Evolutionary conservation across 345 rosid genomes (phyloP).

Genomic region (Raphanus sativus): DNA sequence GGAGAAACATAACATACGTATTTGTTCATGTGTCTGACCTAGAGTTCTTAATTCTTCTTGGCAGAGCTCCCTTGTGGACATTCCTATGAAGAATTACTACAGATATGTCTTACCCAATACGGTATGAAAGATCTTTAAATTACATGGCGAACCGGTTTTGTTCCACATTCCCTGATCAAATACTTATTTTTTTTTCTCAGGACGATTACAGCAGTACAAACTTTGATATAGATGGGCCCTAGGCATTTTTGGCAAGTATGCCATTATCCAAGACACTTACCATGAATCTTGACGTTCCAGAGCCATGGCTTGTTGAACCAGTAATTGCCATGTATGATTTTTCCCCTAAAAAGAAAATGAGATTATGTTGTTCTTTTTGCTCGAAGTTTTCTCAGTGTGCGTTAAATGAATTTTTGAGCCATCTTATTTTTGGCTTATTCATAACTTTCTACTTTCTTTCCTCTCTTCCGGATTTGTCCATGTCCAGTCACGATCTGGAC

Average conservation of each 20-base stretch:
- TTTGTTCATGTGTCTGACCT: conserved; percentile 16
- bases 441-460: conserved; percentile 31
- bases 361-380: conserved; percentile 20
- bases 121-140: conserved; percentile 47
- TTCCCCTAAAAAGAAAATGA: conserved; percentile 2
- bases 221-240: conserved; percentile 77
- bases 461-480: conserved; percentile 8
- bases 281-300: conserved; percentile 99
- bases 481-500: conserved; percentile 88
- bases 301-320: conserved; percentile 99
- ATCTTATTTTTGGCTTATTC: conserved; percentile 3
- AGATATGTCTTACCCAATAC: conserved; percentile 86
- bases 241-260: conserved; percentile 96
- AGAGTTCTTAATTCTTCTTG: conserved; percentile 21
- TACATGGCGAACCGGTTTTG: conserved; percentile 20
- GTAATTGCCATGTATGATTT: conserved; percentile 89
- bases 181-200: conserved; percentile 52
- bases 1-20: not conserved
- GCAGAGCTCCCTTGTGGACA: conserved; percentile 99
- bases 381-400: no score
- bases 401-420: no score
- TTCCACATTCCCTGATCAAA: conserved; percentile 24
- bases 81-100: conserved; percentile 97
- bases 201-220: conserved; percentile 84
- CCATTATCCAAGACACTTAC: conserved; percentile 97